These are phyloP conservation scores for Cotoneaster glaucophyllus DNA, from an alignment of 306 rosid species.

Conservation along the genomic window DNA sequence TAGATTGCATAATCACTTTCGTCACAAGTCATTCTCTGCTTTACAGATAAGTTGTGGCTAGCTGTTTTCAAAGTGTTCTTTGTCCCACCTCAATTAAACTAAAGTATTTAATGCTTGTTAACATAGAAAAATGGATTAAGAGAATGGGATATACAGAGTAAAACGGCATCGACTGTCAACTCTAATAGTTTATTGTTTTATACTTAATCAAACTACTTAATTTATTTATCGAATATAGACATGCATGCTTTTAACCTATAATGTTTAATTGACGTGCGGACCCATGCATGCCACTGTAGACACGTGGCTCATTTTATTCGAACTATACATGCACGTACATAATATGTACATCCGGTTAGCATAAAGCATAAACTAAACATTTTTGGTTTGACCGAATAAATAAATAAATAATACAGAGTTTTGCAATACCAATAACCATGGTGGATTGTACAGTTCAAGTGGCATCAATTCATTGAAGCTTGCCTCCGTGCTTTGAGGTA, in stretches of 20 bases:
- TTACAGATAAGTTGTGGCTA: neutral
- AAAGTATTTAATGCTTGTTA: neutral
- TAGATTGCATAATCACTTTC: neutral
- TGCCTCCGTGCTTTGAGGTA: neutral
- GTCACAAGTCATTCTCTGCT: neutral
- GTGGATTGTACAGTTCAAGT: neutral
- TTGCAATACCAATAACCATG: neutral
- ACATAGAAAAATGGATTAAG: neutral
- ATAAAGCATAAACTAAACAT: neutral
- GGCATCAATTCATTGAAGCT: neutral
- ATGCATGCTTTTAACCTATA: neutral
- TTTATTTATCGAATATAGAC: neutral
- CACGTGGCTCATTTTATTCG: neutral
- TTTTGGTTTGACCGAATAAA: neutral
- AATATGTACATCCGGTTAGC: neutral
- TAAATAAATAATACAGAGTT: neutral
- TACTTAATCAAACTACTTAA: neutral
- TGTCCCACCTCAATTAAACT: neutral
- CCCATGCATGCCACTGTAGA: constrained; percentile 10
- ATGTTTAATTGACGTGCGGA: neutral
- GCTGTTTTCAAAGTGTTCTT: constrained; percentile 3
- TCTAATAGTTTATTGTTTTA: neutral
- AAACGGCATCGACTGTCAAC: neutral
- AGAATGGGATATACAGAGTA: neutral
- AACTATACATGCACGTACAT: neutral